Percentiles rank a stretch among this genome's conserved stretches.
phyloP scores from a whole-genome alignment of 1,284 basidiomycete genomes.

The Neonothopanus nambi region DNA sequence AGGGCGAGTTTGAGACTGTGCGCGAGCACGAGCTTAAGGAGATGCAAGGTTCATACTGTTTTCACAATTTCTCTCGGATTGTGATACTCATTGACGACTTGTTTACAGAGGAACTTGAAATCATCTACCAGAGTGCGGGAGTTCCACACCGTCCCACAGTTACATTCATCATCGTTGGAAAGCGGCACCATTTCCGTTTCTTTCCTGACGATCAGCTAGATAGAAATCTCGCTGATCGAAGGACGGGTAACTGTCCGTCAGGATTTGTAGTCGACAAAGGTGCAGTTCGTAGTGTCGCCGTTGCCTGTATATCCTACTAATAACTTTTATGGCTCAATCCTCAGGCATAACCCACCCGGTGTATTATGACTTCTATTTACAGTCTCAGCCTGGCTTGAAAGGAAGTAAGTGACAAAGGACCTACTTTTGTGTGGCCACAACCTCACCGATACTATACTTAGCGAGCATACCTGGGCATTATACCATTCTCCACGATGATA shows the following conservation, averaged over 20 bases:
- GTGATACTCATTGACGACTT: neutral
- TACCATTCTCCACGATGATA: conserved; percentile 26
- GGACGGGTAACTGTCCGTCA: conserved; percentile 29
- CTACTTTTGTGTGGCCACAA: neutral
- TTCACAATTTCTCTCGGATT: neutral
- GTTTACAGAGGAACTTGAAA: conserved; percentile 7
- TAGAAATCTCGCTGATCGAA: conserved; percentile 22
- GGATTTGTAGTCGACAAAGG: conserved; percentile 34
- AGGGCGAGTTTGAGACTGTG: conserved; percentile 37
- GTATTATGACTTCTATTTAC: conserved; percentile 36
- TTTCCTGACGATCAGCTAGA: conserved; percentile 29
- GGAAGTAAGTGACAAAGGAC: conserved; percentile 31
- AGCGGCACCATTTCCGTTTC: conserved; percentile 41
- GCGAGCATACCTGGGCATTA: conserved; percentile 37
- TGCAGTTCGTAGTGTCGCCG: too few species aligned
- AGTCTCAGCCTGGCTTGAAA: conserved; percentile 37
- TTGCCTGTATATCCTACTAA: too few species aligned
- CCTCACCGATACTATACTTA: conserved; percentile 6
- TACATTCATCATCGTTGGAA: conserved; percentile 39
- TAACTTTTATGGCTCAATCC: neutral
- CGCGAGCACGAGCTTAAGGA: conserved; percentile 25
- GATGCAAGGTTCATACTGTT: conserved; percentile 32
- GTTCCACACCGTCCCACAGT: conserved; percentile 22
- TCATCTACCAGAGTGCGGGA: conserved; percentile 13
- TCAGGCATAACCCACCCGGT: conserved; percentile 32